These are phyloP conservation scores for Dovyalis caffra DNA, from an alignment of 345 rosid species.

Conservation along the genomic window DNA sequence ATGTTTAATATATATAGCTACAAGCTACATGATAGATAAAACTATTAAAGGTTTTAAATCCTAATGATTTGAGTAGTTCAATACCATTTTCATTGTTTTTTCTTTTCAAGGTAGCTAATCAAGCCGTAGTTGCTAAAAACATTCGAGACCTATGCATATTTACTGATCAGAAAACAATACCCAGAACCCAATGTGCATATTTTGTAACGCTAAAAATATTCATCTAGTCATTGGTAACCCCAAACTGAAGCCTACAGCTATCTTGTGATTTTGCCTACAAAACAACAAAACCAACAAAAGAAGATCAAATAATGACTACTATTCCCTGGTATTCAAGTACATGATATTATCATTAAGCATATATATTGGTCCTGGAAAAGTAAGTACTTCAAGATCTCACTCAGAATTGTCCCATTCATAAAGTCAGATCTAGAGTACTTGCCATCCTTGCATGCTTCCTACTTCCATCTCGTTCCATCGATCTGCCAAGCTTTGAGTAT, in stretches of 20 bases:
- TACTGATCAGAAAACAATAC: constrained; percentile 2
- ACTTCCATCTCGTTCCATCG: constrained; percentile 33
- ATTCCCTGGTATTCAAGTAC: constrained; percentile 13
- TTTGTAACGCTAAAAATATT: constrained; percentile 14
- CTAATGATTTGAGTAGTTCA: constrained; percentile 5
- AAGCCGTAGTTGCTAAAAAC: constrained; percentile 6
- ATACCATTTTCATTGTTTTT: background rate
- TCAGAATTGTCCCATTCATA: constrained; percentile 65
- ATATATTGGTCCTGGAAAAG: constrained; percentile 4
- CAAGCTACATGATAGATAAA: background rate
- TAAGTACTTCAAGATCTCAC: constrained; percentile 78
- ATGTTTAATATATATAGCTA: background rate
- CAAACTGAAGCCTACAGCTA: background rate
- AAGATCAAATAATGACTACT: background rate
- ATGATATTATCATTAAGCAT: constrained; percentile 13
- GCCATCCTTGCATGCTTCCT: constrained; percentile 37
- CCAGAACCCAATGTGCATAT: constrained; percentile 21
- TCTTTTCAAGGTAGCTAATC: background rate
- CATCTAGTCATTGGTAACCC: background rate
- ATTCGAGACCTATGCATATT: background rate
- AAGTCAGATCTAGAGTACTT: constrained; percentile 86
- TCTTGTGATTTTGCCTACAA: background rate
- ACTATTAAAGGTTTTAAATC: background rate
- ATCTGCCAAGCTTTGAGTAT: constrained; percentile 39
- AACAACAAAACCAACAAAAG: background rate